Evolutionary conservation across 805 yeast species (phyloP).

Genomic region (Wickerhamomyces canadensis): DNA sequence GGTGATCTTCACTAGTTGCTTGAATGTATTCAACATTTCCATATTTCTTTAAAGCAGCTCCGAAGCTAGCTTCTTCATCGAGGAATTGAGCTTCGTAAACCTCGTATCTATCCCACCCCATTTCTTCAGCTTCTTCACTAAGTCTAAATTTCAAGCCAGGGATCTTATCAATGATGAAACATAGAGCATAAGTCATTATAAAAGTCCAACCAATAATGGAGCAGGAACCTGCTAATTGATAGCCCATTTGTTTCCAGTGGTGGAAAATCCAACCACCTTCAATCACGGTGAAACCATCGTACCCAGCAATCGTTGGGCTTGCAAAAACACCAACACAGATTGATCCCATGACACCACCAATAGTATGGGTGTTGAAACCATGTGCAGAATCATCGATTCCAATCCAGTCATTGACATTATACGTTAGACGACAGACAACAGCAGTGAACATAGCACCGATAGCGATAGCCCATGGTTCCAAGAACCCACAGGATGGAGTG

Average conservation of each 20-base stretch:
- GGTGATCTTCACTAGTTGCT: too few relatives aligned
- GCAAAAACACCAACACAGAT: constrained; percentile 83
- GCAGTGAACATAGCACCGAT: constrained; percentile 78
- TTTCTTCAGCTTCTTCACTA: constrained; percentile 38
- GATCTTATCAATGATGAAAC: constrained; percentile 42
- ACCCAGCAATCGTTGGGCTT: constrained; percentile 78
- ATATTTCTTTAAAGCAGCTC: background rate
- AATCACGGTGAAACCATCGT: constrained; percentile 80
- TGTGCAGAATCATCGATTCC: constrained; percentile 89
- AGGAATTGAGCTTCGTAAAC: background rate
- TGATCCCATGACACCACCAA: constrained; percentile 89
- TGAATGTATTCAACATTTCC: background rate
- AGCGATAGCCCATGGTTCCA: constrained; percentile 89
- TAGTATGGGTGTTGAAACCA: constrained; percentile 94
- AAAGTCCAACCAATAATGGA: constrained; percentile 40
- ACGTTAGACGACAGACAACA: constrained; percentile 76
- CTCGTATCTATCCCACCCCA: constrained; percentile 29
- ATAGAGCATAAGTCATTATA: constrained; percentile 35
- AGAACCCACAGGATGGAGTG: constrained; percentile 88
- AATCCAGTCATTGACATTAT: constrained; percentile 72
- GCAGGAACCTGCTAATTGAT: constrained; percentile 62
- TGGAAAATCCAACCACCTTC: constrained; percentile 92
- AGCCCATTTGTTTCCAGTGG: constrained; percentile 87
- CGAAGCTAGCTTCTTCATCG: background rate
- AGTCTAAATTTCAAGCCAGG: constrained; percentile 46